A percentile compares a stretch with the other conserved stretches of the same genome.
Evolutionary conservation across 2,329 filamentous ascomycete species (phyloP).

Genomic region (Fusarium mundagurra): DNA sequence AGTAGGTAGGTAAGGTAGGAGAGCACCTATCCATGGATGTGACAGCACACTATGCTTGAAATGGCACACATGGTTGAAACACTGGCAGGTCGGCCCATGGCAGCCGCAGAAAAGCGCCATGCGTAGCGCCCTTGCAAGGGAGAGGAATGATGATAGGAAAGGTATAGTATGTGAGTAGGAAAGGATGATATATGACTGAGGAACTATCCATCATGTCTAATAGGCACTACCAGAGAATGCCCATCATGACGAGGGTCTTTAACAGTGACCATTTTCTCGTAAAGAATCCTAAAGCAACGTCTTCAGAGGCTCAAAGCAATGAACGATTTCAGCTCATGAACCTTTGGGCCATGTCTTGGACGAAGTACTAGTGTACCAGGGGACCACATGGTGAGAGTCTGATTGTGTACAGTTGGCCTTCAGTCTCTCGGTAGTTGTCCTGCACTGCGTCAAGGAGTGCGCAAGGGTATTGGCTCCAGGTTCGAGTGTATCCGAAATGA

Average conservation of each 20-base stretch:
- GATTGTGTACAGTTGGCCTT: slow-evolving; percentile 11
- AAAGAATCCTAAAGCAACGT: background rate
- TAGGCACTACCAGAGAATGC: background rate
- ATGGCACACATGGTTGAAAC: slow-evolving; percentile 33
- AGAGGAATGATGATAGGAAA: background rate
- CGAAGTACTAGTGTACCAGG: slow-evolving; percentile 21
- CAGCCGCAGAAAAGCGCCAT: slow-evolving; percentile 25
- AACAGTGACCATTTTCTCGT: background rate
- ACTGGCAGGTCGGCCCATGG: slow-evolving; percentile 22
- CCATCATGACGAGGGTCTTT: background rate
- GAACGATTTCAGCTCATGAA: slow-evolving; percentile 1
- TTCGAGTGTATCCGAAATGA: slow-evolving; percentile 10
- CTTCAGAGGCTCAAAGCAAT: slow-evolving; percentile 1
- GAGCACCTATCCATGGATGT: background rate
- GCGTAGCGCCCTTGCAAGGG: slow-evolving; percentile 24
- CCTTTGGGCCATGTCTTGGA: slow-evolving; percentile 33
- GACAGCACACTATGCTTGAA: slow-evolving; percentile 39
- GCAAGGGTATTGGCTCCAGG: background rate
- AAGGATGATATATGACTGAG: slow-evolving; percentile 12
- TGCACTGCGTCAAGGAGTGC: slow-evolving; percentile 4
- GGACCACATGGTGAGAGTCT: slow-evolving; percentile 33
- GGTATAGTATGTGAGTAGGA: background rate
- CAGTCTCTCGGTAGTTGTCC: slow-evolving; percentile 23
- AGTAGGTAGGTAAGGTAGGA: background rate
- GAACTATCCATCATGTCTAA: slow-evolving; percentile 1